Base-by-base conservation (phyloP, 2,329 filamentous ascomycete genomes). In the Ampelomyces quisqualis region DNA sequence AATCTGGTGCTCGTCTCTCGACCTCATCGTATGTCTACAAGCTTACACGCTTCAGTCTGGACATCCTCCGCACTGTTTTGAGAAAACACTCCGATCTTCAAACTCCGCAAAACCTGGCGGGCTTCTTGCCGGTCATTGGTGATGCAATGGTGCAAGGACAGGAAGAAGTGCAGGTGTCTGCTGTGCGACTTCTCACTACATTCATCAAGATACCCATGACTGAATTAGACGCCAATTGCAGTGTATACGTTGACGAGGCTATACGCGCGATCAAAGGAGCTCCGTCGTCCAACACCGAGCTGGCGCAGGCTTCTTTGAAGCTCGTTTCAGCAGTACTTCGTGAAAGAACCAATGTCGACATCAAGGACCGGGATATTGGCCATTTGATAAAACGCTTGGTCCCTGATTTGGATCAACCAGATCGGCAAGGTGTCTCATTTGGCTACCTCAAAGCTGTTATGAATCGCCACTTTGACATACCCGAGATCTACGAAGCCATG, bases 381-480 rank as follows among this genome's bases (percentile, higher is more conserved):
- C 85, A 89, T 65, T 73, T 98, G 2, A 80, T 97, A 3, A 81
- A 83, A 47, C 86, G 88, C 44, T 74, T 97, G 36, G 86, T 90
- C 55, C 84, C 90, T 19, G 91, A 97, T 60, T 78, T 98, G 33
- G 95, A 94, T 20, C 89, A 97, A 63, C 90, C 91, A 3, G 85
- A 95, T 51, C 85, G 90, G 46, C 88, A 95, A 49, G 90, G 95
- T 54, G 82, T 95, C 28, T 93, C 89, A 0, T 98, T 98, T 73
- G 95, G 88, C 60, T 97, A 98, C 69, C 72, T 98, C 43, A 85
- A 90, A 28, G 86, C 89, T 1, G 83, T 97, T 18, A 80, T 98
- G 62, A 85, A 88, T 38, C 82, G 90, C 13, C 91, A 86, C 63
- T 77, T 97, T 29, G 80, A 95, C 58, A 90, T 94, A 6, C 85